A percentile compares a stretch with the other conserved stretches of the same genome.
These are phyloP conservation scores for Silene coronaria DNA, from an alignment of 179 eudicot genomes.

Conservation along the genomic window DNA sequence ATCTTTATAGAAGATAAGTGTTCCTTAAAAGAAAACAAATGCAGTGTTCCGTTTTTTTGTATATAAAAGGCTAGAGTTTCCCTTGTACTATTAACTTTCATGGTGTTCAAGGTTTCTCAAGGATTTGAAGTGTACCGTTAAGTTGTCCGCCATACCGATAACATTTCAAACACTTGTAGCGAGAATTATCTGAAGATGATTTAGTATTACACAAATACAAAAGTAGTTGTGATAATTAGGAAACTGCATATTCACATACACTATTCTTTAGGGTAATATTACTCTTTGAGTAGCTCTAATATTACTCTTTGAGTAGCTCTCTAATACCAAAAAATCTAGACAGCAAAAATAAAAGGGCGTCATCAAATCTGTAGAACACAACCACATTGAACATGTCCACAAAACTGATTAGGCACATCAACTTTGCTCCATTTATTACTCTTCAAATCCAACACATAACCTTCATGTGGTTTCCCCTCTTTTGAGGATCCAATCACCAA, in stretches of 20 bases:
- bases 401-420: slow-evolving; percentile 27
- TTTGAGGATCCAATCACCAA: slow-evolving; percentile 41
- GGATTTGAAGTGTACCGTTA: neutral
- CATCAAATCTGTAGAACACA: slow-evolving; percentile 46
- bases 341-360: neutral
- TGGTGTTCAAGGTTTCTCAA: neutral
- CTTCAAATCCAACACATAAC: slow-evolving; percentile 39
- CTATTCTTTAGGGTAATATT: neutral
- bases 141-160: neutral
- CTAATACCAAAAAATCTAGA: neutral
- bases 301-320: neutral
- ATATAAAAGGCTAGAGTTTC: neutral
- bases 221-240: no score
- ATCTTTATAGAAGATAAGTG: neutral
- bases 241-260: neutral
- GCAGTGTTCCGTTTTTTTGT: neutral
- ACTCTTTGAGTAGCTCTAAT: neutral
- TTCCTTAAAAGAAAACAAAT: neutral
- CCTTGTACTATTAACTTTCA: neutral
- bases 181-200: no score
- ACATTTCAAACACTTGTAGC: neutral
- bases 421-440: slow-evolving; percentile 38
- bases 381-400: slow-evolving; percentile 61
- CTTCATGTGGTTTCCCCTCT: slow-evolving; percentile 34
- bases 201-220: no score